phyloP scores from a whole-genome alignment of 1,284 basidiomycete genomes.

The Fomitopsis palustris region DNA sequence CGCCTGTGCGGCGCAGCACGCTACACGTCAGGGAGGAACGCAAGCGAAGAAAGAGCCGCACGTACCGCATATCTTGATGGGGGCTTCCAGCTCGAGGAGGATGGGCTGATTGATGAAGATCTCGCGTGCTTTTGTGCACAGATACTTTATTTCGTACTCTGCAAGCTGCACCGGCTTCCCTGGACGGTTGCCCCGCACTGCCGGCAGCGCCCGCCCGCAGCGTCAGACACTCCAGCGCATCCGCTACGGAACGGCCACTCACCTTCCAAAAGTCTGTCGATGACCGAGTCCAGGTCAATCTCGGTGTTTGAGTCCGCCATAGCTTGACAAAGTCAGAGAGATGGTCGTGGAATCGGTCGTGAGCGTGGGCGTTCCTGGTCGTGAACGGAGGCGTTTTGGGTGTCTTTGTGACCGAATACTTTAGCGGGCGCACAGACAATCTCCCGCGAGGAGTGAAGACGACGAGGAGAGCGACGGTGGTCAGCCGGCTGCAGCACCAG shows the following conservation, averaged over 20 bases:
- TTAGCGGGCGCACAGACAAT: slow-evolving; percentile 4
- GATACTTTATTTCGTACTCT: slow-evolving; percentile 95
- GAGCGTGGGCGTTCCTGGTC: slow-evolving; percentile 25
- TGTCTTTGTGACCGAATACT: slow-evolving; percentile 15
- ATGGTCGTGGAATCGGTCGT: slow-evolving; percentile 25
- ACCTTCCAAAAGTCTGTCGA: slow-evolving; percentile 96
- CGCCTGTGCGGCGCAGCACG: slow-evolving; percentile 47
- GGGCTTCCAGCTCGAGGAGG: slow-evolving; percentile 89
- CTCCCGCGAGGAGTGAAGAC: slow-evolving; percentile 5
- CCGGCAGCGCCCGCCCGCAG: slow-evolving; percentile 9
- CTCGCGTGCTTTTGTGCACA: slow-evolving; percentile 92
- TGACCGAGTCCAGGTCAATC: slow-evolving; percentile 97
- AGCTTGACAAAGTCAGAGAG: slow-evolving; percentile 18
- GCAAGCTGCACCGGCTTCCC: slow-evolving; percentile 93
- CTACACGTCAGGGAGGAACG: slow-evolving; percentile 6
- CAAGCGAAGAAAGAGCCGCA: not conserved
- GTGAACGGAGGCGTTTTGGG: slow-evolving; percentile 24
- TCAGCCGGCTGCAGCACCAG: slow-evolving; percentile 29
- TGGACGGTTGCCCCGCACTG: slow-evolving; percentile 91
- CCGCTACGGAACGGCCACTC: slow-evolving; percentile 33
- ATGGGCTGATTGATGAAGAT: slow-evolving; percentile 97
- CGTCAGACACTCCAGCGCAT: slow-evolving; percentile 17
- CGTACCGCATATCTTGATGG: slow-evolving; percentile 96
- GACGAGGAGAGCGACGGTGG: slow-evolving; percentile 9
- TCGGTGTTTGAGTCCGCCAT: slow-evolving; percentile 75